Evolutionary conservation across 306 rosid genomes (phyloP).

Genomic region (Pachyrhizus erosus): DNA sequence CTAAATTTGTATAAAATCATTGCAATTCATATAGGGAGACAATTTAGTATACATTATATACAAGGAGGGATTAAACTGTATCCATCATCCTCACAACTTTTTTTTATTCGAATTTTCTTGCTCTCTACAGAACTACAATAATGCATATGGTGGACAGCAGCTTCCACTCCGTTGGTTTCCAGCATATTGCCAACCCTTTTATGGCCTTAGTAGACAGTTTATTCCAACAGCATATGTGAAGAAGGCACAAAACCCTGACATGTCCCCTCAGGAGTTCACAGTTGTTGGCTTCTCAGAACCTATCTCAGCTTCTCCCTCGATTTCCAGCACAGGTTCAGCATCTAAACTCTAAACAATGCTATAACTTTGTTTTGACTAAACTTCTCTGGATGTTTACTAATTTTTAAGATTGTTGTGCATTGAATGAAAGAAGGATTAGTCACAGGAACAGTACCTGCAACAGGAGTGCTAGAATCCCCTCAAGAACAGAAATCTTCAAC

Average conservation of each 20-base stretch:
- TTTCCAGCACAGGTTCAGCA: slow-evolving; percentile 50
- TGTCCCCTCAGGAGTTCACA: slow-evolving; percentile 37
- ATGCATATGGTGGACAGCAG: slow-evolving; percentile 58
- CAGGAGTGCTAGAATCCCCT: slow-evolving; percentile 43
- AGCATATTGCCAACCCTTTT: slow-evolving; percentile 46
- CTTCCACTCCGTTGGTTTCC: slow-evolving; percentile 47
- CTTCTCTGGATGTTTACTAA: neutral
- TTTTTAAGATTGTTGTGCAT: slow-evolving; percentile 1
- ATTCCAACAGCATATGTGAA: slow-evolving; percentile 45
- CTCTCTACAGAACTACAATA: slow-evolving; percentile 54
- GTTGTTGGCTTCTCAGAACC: slow-evolving; percentile 45
- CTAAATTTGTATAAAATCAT: neutral
- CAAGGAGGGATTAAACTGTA: neutral
- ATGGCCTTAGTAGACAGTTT: slow-evolving; percentile 44
- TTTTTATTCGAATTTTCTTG: slow-evolving; percentile 1
- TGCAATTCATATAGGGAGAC: neutral
- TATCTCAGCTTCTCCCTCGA: slow-evolving; percentile 47
- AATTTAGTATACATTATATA: neutral
- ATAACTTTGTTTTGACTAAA: slow-evolving; percentile 4
- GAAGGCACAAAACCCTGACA: slow-evolving; percentile 42
- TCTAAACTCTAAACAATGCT: slow-evolving; percentile 17
- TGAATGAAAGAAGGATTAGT: slow-evolving; percentile 44
- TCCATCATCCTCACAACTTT: neutral
- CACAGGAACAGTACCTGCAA: slow-evolving; percentile 41
- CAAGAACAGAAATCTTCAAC: slow-evolving; percentile 55